Base-by-base conservation (phyloP, 805 yeast genomes). In the Candida mattraensis region DNA sequence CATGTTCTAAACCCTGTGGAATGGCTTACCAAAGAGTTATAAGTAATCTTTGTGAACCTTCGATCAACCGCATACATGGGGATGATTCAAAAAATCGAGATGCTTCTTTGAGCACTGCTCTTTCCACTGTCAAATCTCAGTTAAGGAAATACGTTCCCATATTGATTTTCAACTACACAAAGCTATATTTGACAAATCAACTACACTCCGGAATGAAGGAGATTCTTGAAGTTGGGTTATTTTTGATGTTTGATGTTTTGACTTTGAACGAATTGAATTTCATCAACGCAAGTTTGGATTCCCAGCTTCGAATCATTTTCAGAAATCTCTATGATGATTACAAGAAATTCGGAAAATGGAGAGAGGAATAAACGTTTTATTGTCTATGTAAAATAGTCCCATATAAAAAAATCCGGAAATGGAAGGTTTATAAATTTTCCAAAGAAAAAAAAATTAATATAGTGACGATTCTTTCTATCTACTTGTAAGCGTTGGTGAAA, bases 331-430 rank as follows among this genome's bases (percentile, higher is more conserved):
- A 84, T 50, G 75, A 76, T 6, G 86, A 83, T 44, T 91, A 87
- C 63, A 77, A 75, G 55, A 79, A 72, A 53, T 71, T 69, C 42
- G 96, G 95, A 31, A 85, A 83, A 58, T 89, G 96, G 96, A 76
- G 64, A 39, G 87, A 78, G 42, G 72, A 70, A 30, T 76, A 56
- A 32, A 7, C 22, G 7, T 13, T 11, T 15, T 25, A 15, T 8
- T 24, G 4, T 27, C n/a, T 11, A n/a, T 19, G 27, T 24, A 18
- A 12, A 24, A 11, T 11, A 13, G 8, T 24, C 5, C 12, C 8
- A 9, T 7, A 26, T 9, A 16, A 12, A n/a, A 24, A 15, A 13
- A 5, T 25, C 31, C 34, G 7, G 30, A 26, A 25, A 22, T 18
- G 12, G 33, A 27, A 24, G 35, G 34, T 18, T 13, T 26, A 14